These are phyloP conservation scores for Wallacemonas sp. DNA, from an alignment of 208 protist genomes.

Conservation along the genomic window DNA sequence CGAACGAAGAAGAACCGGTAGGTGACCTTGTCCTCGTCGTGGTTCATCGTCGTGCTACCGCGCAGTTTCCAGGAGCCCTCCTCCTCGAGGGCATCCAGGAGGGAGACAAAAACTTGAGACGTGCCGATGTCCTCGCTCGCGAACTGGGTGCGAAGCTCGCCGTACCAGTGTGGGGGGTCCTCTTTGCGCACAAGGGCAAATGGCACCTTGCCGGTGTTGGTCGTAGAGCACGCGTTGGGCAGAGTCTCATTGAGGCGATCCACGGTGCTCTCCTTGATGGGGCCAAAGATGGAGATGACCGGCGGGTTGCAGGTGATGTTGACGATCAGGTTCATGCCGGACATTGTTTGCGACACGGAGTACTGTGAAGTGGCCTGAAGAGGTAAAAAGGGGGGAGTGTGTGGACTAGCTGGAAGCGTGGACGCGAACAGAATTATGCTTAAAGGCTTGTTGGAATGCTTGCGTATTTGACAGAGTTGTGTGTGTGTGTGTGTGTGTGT, in stretches of 20 bases:
- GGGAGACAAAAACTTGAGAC: conserved; percentile 72
- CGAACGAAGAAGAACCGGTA: conserved; percentile 92
- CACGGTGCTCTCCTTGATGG: conserved; percentile 89
- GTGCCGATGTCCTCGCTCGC: conserved; percentile 89
- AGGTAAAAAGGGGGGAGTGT: too few species aligned
- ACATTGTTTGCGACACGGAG: conserved; percentile 25
- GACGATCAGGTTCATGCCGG: conserved; percentile 88
- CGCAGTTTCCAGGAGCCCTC: conserved; percentile 87
- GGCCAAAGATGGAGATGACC: conserved; percentile 83
- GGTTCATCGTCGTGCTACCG: conserved; percentile 69
- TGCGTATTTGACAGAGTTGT: neutral
- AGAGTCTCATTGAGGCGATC: conserved; percentile 83
- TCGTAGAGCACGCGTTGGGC: conserved; percentile 82
- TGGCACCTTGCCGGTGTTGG: conserved; percentile 74
- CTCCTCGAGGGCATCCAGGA: conserved; percentile 85
- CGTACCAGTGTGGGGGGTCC: conserved; percentile 85
- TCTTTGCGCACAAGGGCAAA: conserved; percentile 79
- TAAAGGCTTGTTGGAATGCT: too few species aligned
- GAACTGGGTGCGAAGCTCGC: conserved; percentile 83
- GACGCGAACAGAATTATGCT: too few species aligned
- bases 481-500: neutral
- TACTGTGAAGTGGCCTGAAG: too few species aligned
- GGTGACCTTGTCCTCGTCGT: conserved; percentile 79
- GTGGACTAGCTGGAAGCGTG: too few species aligned
- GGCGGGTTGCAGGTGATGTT: conserved; percentile 92